Base-by-base conservation (phyloP, 139 green algal species). In the Parachlorella kessleri region DNA sequence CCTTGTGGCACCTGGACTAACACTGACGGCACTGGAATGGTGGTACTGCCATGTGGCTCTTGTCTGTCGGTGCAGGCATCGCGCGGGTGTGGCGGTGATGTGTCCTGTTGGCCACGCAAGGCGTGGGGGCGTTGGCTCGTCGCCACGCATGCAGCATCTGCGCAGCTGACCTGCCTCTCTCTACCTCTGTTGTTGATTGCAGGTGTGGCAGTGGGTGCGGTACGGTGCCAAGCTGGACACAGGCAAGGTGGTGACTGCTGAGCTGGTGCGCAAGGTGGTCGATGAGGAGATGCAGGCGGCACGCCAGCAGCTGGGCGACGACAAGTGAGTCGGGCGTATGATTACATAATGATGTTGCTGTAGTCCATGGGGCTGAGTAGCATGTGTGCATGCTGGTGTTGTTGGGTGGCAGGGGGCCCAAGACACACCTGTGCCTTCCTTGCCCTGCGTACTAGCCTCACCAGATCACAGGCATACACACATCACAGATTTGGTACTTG, bases 141-240 rank as follows among this genome's bases (percentile, higher is more conserved):
- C 24, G 55, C 30, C 32, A 26, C 8, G 24, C 55, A 6, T 66
- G 8, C 24, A n/a, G 8, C 5, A 6, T 66, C 24, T 66, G 30
- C 55, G 5, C 55, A 66, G 30, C 55, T 23, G 6, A 66, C 18
- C n/a, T 40, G 30, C n/a, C n/a, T n/a, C n/a, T n/a, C n/a, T n/a
- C n/a, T n/a, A n/a, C n/a, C n/a, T n/a, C n/a, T n/a, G n/a, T n/a
- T n/a, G n/a, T n/a, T n/a, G n/a, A n/a, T n/a, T 59, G 38, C 88
- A 94, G 85, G 79, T 94, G 71, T 98, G 94, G 92, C 93, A 97
- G 88, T 97, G 93, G 93, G 83, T 96, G 79, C 86, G 81, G n/a
- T 90, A 95, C 79, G 82, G 83, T 18, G 91, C 89, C 9, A 72
- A 59, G 26, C 92, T 96, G 63, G 76, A 88, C 35, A 81, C 90